Evolutionary conservation across 331 rosid genomes (phyloP), one percentile per base, ranked within the genome.

Genomic region (Spiraea crenata): DNA sequence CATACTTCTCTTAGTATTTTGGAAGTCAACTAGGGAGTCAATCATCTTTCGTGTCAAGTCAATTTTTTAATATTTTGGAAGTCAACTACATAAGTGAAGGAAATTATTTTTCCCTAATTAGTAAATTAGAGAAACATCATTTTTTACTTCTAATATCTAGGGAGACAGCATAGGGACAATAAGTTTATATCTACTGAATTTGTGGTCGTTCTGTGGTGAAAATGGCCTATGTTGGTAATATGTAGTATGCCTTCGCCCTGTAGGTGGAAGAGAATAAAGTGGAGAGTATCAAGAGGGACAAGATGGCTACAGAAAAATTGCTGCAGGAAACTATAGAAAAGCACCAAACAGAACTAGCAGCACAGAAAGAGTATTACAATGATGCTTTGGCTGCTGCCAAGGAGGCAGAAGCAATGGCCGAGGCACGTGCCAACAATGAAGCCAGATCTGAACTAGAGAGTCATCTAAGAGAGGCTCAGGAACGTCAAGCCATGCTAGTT

Each of bases 251-350:
- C 50, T 15, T 65, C 41, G 35, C 40, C 54, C 34, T 65, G 57
- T 86, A 95, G 99, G 88, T 95, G 50, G 99, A 95, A 84, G 99
- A 95, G 88, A 95, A 84, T 77, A 95, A 89, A 83, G 99, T 91
- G 45, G 99, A 95, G 72, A 95, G 99, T 67, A 88, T 95, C 82
- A 95, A 82, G 85, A 85, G 77, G 85, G 99, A 95, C 88, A 95
- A 95, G 85, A 71, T 84, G 48, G 96, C 99, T 64, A 95, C 99
- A 35, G 99, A 95, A 85, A 88, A 81, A 74, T 80, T 91, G 74
- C 84, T 95, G 81, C 99, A 91, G 87, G 99, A 95, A 81, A 83
- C 96, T 69, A 89, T 89, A 73, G 98, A 95, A 81, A 91, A 87
- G 75, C 90, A 95, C 78, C 99, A 95, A 82, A 79, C 81, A 49